Evolutionary conservation across 176 grass and related monocot species (phyloP), one percentile per base, ranked within the genome.

Genomic region (Aegilops tauschii): DNA sequence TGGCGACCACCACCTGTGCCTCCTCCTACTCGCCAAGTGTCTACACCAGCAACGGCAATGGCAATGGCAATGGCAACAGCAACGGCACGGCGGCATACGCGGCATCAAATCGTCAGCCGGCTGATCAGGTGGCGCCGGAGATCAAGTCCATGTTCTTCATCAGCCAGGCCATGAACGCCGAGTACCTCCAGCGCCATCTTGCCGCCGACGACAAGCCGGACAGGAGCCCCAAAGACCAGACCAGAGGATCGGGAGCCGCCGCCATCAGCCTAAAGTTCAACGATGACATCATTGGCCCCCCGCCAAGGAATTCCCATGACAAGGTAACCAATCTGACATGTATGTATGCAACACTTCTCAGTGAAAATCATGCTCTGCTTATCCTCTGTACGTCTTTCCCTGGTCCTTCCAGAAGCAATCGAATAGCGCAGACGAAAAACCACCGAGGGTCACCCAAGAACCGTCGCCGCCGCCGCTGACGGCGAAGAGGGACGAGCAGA

Each of bases 111-210:
- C 44, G 44, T 28, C 72, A 31, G 65, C 65, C 77, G 29, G 82
- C 80, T 18, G 76, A 84, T 20, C 89, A 88, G 27, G 42, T 88
- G 14, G 17, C 54, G 36, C 73, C 88, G 61, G 85, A 92, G 36
- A 91, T 91, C 80, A 98, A 90, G 81, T 90, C 93, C 52, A 92
- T 94, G 93, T 94, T 98, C 90, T 98, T 93, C 80, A 99, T 99
- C 83, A 96, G 83, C 77, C 90, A 94, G 69, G 94, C 97, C 84
- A 98, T 99, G 80, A 95, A 93, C 30, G 94, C 82, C 28, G 90
- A 95, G 13, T 89, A 88, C 84, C 91, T 92, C 68, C 74, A 86
- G 35, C 76, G 80, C 39, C 82, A 87, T 64, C 79, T 96, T 40
- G 17, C 42, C 68, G 78, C n/a, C 73, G 69, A 27, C 34, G 54